Evolutionary conservation across 2,329 filamentous ascomycete species (phyloP).

Genomic region (Paraconiothyrium brasiliense): DNA sequence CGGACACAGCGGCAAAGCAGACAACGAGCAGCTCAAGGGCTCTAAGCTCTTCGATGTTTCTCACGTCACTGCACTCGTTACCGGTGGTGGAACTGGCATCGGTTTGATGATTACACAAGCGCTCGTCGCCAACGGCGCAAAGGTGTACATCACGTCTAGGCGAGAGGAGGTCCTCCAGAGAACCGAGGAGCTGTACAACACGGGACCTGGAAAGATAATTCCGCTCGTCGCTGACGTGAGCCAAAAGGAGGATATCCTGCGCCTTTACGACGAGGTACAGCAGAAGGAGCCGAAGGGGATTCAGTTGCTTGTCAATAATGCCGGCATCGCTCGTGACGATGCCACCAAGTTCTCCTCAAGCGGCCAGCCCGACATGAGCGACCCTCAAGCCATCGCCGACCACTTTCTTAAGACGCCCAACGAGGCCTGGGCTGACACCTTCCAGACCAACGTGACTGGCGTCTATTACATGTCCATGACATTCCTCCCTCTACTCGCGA

Average conservation of each 20-base stretch:
- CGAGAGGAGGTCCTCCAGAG: slow-evolving; percentile 47
- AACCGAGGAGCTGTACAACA: slow-evolving; percentile 58
- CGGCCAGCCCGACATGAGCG: slow-evolving; percentile 60
- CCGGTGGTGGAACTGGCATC: slow-evolving; percentile 58
- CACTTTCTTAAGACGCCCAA: slow-evolving; percentile 61
- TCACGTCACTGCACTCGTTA: slow-evolving; percentile 57
- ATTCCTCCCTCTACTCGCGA: slow-evolving; percentile 63
- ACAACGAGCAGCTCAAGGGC: slow-evolving; percentile 52
- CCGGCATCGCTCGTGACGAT: slow-evolving; percentile 63
- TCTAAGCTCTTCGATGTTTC: slow-evolving; percentile 58
- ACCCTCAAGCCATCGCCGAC: slow-evolving; percentile 59
- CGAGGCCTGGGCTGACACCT: slow-evolving; percentile 60
- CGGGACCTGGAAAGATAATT: slow-evolving; percentile 59
- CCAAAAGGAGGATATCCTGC: slow-evolving; percentile 59
- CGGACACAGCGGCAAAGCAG: slow-evolving; percentile 36
- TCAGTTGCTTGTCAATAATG: slow-evolving; percentile 65
- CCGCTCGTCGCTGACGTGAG: slow-evolving; percentile 49
- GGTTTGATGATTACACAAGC: slow-evolving; percentile 72
- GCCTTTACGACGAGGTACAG: slow-evolving; percentile 52
- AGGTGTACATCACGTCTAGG: slow-evolving; percentile 53
- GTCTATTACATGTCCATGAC: slow-evolving; percentile 65
- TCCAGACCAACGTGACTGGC: slow-evolving; percentile 61
- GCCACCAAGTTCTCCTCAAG: slow-evolving; percentile 53
- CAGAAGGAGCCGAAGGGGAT: slow-evolving; percentile 62
- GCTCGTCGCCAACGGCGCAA: slow-evolving; percentile 69